Evolutionary conservation across 805 yeast species (phyloP).

Genomic region (Helenozyma baotianmanensis): DNA sequence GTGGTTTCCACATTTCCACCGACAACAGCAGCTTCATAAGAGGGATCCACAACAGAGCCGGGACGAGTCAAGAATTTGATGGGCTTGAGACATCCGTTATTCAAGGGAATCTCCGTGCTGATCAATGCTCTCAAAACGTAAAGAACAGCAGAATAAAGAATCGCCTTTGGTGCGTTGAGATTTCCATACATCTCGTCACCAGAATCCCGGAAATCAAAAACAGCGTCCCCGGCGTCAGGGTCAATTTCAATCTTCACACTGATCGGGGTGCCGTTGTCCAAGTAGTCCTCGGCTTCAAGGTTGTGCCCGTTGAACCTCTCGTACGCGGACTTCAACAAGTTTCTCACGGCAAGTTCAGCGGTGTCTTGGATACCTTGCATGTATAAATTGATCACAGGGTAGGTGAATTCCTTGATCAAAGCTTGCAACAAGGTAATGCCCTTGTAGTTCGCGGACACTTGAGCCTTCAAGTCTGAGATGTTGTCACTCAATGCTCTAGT

Average conservation of each 20-base stretch:
- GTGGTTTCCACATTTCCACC: slow-evolving; percentile 91
- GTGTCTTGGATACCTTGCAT: slow-evolving; percentile 18
- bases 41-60: slow-evolving; percentile 56
- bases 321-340: slow-evolving; percentile 15
- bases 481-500: slow-evolving; percentile 81
- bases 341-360: slow-evolving; percentile 13
- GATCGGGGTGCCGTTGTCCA: slow-evolving; percentile 81
- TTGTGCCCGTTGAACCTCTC: slow-evolving; percentile 14
- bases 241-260: slow-evolving; percentile 48
- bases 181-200: slow-evolving; percentile 87
- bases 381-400: slow-evolving; percentile 12
- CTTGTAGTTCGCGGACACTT: slow-evolving; percentile 24
- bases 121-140: slow-evolving; percentile 84
- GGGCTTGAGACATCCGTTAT: slow-evolving; percentile 88
- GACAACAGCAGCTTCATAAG: slow-evolving; percentile 85
- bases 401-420: slow-evolving; percentile 13
- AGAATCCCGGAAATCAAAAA: slow-evolving; percentile 82
- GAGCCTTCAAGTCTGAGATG: slow-evolving; percentile 53
- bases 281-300: slow-evolving; percentile 40
- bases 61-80: slow-evolving; percentile 49
- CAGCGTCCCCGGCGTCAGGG: slow-evolving; percentile 51
- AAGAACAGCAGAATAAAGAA: slow-evolving; percentile 81
- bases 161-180: slow-evolving; percentile 88
- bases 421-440: slow-evolving; percentile 13
- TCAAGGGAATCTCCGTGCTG: slow-evolving; percentile 82